Base-by-base conservation (phyloP, 2,329 filamentous ascomycete genomes). In the Penicillium verrucosum region DNA sequence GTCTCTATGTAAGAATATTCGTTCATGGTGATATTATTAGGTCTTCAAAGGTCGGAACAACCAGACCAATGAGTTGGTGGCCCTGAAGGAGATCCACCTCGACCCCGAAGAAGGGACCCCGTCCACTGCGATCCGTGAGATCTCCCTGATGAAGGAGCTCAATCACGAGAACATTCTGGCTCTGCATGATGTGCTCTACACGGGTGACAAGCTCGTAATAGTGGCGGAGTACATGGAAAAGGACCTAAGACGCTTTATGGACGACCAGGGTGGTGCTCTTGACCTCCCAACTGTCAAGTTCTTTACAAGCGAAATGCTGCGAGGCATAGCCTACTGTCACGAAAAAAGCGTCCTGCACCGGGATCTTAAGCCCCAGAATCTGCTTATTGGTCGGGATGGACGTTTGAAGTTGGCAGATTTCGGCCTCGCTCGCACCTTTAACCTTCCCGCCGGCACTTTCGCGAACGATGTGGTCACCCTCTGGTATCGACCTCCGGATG, bases 221-320 rank as follows among this genome's bases (percentile, higher is more conserved):
- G 94, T 99, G 10, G 97, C 97, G 67, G 94, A 99, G 76, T 96
- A 88, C 77, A 96, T 99, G 92, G 94, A 99, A 76, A 92, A 92
- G 72, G 94, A 99, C 70, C 80, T 99, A 8, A 99, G 97, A 81
- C 90, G 95, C 72, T 97, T 97, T 77, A 99, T 99, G 94, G 94
- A 99, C 73, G 89, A 87, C 6, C 83, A 91, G 57, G 92, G 92
- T 68, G 93, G 93, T 58, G 90, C 92, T 46, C 82, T 99, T 51
- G 92, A 96, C 72, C 89, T 90, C 36, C 78, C 84, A 53, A 94
- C 90, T 54, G 96, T 97, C 83, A 97, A 97, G 79, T 94, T 90
- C 23, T 99, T 97, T 82, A 97, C 97, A 92, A 93, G 92, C 77
- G 94, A 99, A 79, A 85, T 99, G 32, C 85, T 97, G 60, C 87